Conservation (phyloP, 2,329 filamentous ascomycete species). For the Sclerotinia sclerotiorum region DNA sequence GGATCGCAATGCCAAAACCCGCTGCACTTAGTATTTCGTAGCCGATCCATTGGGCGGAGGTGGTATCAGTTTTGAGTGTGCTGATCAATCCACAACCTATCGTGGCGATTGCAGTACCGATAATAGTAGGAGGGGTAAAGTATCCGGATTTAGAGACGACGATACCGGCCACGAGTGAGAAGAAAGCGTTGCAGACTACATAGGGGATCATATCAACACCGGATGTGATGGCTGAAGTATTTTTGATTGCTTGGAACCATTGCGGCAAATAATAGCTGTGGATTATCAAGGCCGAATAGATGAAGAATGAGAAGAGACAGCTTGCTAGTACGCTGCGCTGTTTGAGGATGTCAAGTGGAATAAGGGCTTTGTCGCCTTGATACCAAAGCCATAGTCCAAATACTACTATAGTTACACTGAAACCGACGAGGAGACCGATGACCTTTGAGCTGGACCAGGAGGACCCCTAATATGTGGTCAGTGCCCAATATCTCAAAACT, state of each 20-base stretch:
- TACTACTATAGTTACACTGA: slow-evolving; percentile 33
- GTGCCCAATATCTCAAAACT: not conserved
- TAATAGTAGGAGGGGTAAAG: slow-evolving; percentile 34
- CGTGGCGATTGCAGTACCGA: slow-evolving; percentile 26
- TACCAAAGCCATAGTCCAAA: slow-evolving; percentile 42
- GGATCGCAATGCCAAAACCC: slow-evolving; percentile 38
- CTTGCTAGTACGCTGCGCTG: slow-evolving; percentile 41
- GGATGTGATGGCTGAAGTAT: slow-evolving; percentile 26
- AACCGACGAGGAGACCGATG: slow-evolving; percentile 40
- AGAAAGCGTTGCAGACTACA: slow-evolving; percentile 34
- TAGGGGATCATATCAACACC: slow-evolving; percentile 35
- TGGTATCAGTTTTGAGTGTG: slow-evolving; percentile 37
- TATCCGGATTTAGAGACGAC: slow-evolving; percentile 41
- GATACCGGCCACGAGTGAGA: slow-evolving; percentile 39
- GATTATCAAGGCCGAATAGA: slow-evolving; percentile 23
- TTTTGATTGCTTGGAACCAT: slow-evolving; percentile 36
- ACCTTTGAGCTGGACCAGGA: slow-evolving; percentile 35
- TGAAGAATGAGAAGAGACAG: slow-evolving; percentile 33
- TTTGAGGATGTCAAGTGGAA: slow-evolving; percentile 45
- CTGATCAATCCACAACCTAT: slow-evolving; percentile 42
- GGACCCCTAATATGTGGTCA: slow-evolving; percentile 29
- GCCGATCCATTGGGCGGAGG: slow-evolving; percentile 49
- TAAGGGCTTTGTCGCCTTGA: slow-evolving; percentile 49
- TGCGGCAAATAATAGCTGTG: slow-evolving; percentile 39
- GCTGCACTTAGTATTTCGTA: slow-evolving; percentile 41